A percentile compares a stretch with the other conserved stretches of the same genome.
These are phyloP conservation scores for Tympanopsis confertula DNA, from an alignment of 2,329 filamentous ascomycete genomes.

Conservation along the genomic window DNA sequence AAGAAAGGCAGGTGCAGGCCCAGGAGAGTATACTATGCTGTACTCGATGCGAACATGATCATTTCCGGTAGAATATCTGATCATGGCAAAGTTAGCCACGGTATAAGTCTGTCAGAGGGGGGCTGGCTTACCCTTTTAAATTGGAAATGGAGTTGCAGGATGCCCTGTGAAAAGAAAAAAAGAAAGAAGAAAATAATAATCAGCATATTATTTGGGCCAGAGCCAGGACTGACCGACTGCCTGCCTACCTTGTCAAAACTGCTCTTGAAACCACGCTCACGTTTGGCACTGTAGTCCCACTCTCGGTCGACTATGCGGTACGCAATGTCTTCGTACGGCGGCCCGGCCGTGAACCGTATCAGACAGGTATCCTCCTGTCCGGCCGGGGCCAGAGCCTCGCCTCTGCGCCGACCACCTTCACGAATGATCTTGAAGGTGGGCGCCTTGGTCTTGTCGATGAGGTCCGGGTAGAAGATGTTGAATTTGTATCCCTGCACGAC, in stretches of 20 bases:
- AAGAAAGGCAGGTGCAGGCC: no score
- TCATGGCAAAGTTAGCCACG: slow-evolving; percentile 31
- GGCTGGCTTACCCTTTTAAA: slow-evolving; percentile 73
- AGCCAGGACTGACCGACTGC: neutral
- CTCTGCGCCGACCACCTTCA: slow-evolving; percentile 76
- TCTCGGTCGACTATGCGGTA: slow-evolving; percentile 97
- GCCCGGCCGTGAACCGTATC: slow-evolving; percentile 87
- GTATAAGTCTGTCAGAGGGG: no score
- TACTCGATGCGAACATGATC: no score
- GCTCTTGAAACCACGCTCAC: slow-evolving; percentile 86
- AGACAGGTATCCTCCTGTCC: slow-evolving; percentile 95
- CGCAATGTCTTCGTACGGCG: slow-evolving; percentile 91
- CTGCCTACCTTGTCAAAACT: slow-evolving; percentile 85
- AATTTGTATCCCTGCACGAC: slow-evolving; percentile 99
- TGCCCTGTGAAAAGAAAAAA: slow-evolving; percentile 47
- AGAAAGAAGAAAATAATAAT: slow-evolving; percentile 11
- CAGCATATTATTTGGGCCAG: neutral
- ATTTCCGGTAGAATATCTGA: slow-evolving; percentile 16
- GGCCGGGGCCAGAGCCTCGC: slow-evolving; percentile 83
- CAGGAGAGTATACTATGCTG: no score
- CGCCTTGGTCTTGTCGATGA: slow-evolving; percentile 87
- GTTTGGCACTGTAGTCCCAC: slow-evolving; percentile 96
- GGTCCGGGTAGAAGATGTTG: slow-evolving; percentile 97
- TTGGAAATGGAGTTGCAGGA: slow-evolving; percentile 92
- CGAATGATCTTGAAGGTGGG: slow-evolving; percentile 94